A percentile compares a stretch with the other conserved stretches of the same genome.
These are phyloP conservation scores for Taphrina communis DNA, from an alignment of 1,139 yeast species.

Conservation along the genomic window DNA sequence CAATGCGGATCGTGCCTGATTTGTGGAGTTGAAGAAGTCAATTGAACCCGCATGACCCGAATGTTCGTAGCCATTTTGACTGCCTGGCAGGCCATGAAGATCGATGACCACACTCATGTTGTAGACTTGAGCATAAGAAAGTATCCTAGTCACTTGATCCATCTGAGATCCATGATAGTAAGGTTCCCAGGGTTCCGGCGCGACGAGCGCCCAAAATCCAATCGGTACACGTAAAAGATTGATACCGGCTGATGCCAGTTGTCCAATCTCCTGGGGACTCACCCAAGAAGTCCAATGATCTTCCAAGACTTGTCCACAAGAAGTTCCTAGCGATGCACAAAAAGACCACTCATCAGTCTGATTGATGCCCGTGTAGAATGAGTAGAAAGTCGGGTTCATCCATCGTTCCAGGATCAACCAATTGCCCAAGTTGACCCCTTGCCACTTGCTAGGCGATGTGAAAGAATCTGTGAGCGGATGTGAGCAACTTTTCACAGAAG, in stretches of 20 bases:
- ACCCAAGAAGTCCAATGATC: slow-evolving; percentile 77
- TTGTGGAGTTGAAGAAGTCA: slow-evolving; percentile 56
- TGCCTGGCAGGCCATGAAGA: slow-evolving; percentile 89
- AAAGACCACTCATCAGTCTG: slow-evolving; percentile 52
- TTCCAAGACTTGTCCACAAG: slow-evolving; percentile 55
- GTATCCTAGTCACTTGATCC: slow-evolving; percentile 70
- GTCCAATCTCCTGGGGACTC: slow-evolving; percentile 69
- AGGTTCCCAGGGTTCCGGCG: slow-evolving; percentile 67
- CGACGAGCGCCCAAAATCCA: slow-evolving; percentile 86
- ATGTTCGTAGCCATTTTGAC: slow-evolving; percentile 92
- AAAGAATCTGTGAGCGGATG: background rate
- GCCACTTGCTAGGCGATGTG: slow-evolving; percentile 41
- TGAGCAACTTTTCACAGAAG: background rate
- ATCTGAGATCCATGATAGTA: slow-evolving; percentile 76
- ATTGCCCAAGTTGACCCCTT: slow-evolving; percentile 88
- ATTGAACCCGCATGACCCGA: slow-evolving; percentile 74
- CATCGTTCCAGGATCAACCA: slow-evolving; percentile 87
- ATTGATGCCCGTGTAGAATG: slow-evolving; percentile 51
- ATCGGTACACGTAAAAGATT: slow-evolving; percentile 89
- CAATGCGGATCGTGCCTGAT: slow-evolving; percentile 8
- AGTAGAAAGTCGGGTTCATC: slow-evolving; percentile 81
- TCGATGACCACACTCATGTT: slow-evolving; percentile 81
- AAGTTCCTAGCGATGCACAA: slow-evolving; percentile 63
- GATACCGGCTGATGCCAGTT: slow-evolving; percentile 71
- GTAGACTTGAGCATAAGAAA: slow-evolving; percentile 71